Base-by-base conservation (phyloP, 805 yeast species). In the Ascoidea rubescens region DNA sequence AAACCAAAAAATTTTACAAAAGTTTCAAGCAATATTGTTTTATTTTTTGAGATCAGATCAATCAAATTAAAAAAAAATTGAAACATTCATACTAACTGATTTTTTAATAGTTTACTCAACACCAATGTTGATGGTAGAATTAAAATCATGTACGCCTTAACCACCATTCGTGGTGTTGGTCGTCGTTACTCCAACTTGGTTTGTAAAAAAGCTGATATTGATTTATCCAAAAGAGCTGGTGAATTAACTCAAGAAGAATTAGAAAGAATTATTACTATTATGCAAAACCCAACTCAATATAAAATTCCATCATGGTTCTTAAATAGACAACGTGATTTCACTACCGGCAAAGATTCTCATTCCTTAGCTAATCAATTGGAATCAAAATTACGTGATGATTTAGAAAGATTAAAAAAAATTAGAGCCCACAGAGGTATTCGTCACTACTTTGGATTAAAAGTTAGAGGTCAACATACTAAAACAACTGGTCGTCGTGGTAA, bases 81-180 rank as follows among this genome's bases (percentile, higher is more conserved):
- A 72, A 21, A 21, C 28, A 21, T 21, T 21, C 3, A 21, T 21
- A 21, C 28, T 21, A 21, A 21, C 28, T 21, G 3, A 21, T 21
- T 21, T 21, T 21, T 21, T 21, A n/a, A 51, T 72, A 84, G 96
- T 91, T 87, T 93, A 82, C 88, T 93, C 79, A 93, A 95, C 89
- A 93, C 99, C 80, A 93, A 93, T 90, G 97, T 93, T 75, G 99
- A 93, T 78, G 99, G 99, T 86, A 90, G 95, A 89, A 91, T 91
- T 84, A 93, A 93, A 85, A 84, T 93, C 77, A 95, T 93, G 93
- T 95, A 90, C 87, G 99, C 99, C 75, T 82, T 93, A 80, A 90
- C 99, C 83, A 86, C 90, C 79, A 95, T 93, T 75, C 87, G 96
- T 82, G 99, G 99, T 90, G 98, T 93, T 70, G 99, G 99, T 82